These are phyloP conservation scores for Mycena venus DNA, from an alignment of 768 basidiomycete species.

Conservation along the genomic window DNA sequence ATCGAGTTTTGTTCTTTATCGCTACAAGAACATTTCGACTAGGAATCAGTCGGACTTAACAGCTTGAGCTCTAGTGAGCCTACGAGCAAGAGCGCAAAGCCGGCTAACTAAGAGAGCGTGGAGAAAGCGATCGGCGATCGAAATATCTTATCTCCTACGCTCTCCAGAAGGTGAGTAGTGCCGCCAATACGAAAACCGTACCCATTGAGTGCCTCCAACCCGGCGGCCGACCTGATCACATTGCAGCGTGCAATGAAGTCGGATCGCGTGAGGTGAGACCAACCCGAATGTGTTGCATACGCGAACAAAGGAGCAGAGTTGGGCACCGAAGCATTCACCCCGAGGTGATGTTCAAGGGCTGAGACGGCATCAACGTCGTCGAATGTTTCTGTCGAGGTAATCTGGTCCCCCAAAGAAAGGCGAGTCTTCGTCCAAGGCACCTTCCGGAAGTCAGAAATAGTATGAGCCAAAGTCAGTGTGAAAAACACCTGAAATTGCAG, in stretches of 20 bases:
- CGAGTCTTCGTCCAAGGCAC: neutral
- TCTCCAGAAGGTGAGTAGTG: conserved; percentile 14
- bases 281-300: neutral
- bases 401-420: neutral
- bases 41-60: too few species aligned
- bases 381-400: conserved; percentile 43
- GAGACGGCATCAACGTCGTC: neutral
- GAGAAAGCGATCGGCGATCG: too few species aligned
- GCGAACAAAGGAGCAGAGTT: neutral
- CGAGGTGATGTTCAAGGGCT: neutral
- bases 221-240: neutral
- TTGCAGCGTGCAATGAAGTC: neutral
- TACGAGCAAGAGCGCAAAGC: too few species aligned
- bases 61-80: too few species aligned
- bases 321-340: neutral
- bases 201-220: neutral
- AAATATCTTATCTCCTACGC: too few species aligned
- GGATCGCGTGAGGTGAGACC: neutral
- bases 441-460: too few species aligned
- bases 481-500: too few species aligned
- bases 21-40: too few species aligned
- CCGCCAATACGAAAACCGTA: neutral
- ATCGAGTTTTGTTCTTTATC: too few species aligned
- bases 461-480: too few species aligned
- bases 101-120: too few species aligned